Evolutionary conservation across 208 protist genomes (phyloP).

Genomic region (Trypanosomatidae sp.): DNA sequence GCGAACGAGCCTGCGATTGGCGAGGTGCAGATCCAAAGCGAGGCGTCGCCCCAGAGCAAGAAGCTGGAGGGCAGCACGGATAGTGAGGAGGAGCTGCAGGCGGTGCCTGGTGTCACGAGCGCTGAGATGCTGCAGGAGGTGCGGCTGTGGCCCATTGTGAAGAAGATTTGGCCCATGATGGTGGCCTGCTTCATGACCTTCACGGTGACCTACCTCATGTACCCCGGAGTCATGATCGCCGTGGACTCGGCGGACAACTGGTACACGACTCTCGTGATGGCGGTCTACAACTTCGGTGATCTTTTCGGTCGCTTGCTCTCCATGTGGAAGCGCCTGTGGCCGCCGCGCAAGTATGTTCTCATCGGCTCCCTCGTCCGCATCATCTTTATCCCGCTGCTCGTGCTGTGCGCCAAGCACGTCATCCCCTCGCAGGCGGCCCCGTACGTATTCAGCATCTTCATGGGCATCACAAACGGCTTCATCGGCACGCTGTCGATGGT

Average conservation of each 20-base stretch:
- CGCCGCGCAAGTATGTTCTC: slow-evolving; percentile 35
- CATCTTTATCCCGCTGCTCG: slow-evolving; percentile 64
- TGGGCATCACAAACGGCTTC: slow-evolving; percentile 80
- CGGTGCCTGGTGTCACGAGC: too few relatives aligned
- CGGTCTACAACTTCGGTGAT: slow-evolving; percentile 71
- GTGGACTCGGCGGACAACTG: slow-evolving; percentile 53
- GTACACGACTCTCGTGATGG: slow-evolving; percentile 78
- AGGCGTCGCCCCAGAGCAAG: too few relatives aligned
- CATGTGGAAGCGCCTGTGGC: slow-evolving; percentile 53
- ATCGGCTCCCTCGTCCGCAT: slow-evolving; percentile 42
- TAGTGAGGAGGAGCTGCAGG: too few relatives aligned
- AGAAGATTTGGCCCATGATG: slow-evolving; percentile 79
- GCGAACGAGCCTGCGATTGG: too few relatives aligned
- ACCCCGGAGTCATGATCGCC: slow-evolving; percentile 68
- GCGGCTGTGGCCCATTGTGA: slow-evolving; percentile 60
- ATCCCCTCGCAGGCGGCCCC: slow-evolving; percentile 51
- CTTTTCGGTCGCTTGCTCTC: slow-evolving; percentile 49
- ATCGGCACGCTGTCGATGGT: slow-evolving; percentile 76
- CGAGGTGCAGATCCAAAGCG: too few relatives aligned
- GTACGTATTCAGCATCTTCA: slow-evolving; percentile 56
- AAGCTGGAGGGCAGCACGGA: too few relatives aligned
- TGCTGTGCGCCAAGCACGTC: slow-evolving; percentile 60
- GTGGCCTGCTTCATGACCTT: slow-evolving; percentile 69
- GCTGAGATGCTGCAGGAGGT: slow-evolving; percentile 68
- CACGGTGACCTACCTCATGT: slow-evolving; percentile 68